A percentile compares a stretch with the other conserved stretches of the same genome.
phyloP scores from a whole-genome alignment of 208 protist species.

The Zelonia costaricensis region DNA sequence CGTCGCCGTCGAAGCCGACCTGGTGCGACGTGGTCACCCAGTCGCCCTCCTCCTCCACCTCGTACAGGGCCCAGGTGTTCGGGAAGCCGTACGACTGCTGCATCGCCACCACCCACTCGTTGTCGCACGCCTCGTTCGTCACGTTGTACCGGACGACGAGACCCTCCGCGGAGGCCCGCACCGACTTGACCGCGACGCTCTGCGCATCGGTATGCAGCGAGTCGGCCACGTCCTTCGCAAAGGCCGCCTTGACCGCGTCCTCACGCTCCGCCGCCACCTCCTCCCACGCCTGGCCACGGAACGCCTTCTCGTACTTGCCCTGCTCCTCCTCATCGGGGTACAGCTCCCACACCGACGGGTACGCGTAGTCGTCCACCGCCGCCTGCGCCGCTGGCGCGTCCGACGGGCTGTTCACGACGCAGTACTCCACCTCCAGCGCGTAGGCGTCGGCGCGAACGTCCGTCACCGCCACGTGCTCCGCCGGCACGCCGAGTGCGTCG shows the following conservation, averaged over 20 bases:
- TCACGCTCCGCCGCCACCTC: slow-evolving; percentile 11
- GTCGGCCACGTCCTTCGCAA: slow-evolving; percentile 34
- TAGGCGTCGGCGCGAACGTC: slow-evolving; percentile 12
- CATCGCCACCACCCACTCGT: slow-evolving; percentile 22
- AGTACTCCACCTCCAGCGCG: slow-evolving; percentile 35
- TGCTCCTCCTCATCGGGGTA: slow-evolving; percentile 33
- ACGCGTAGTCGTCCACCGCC: slow-evolving; percentile 41
- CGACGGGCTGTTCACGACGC: slow-evolving; percentile 26
- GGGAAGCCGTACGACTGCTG: slow-evolving; percentile 42
- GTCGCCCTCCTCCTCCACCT: slow-evolving; percentile 16
- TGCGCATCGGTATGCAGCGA: slow-evolving; percentile 24
- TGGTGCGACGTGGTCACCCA: slow-evolving; percentile 53
- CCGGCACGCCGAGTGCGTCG: slow-evolving; percentile 32
- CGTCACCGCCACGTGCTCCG: slow-evolving; percentile 30
- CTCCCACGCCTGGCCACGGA: slow-evolving; percentile 31
- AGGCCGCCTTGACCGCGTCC: slow-evolving; percentile 34
- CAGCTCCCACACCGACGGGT: slow-evolving; percentile 42
- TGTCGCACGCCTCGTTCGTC: slow-evolving; percentile 12
- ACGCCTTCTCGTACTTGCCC: slow-evolving; percentile 32
- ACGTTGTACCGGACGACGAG: slow-evolving; percentile 43
- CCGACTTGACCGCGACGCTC: slow-evolving; percentile 24
- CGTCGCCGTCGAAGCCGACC: slow-evolving; percentile 73
- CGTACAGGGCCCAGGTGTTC: slow-evolving; percentile 49
- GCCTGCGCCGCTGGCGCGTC: slow-evolving; percentile 32
- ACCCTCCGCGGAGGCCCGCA: slow-evolving; percentile 23